Conservation (phyloP, 139 green algal species). For the Micromonas commoda region DNA sequence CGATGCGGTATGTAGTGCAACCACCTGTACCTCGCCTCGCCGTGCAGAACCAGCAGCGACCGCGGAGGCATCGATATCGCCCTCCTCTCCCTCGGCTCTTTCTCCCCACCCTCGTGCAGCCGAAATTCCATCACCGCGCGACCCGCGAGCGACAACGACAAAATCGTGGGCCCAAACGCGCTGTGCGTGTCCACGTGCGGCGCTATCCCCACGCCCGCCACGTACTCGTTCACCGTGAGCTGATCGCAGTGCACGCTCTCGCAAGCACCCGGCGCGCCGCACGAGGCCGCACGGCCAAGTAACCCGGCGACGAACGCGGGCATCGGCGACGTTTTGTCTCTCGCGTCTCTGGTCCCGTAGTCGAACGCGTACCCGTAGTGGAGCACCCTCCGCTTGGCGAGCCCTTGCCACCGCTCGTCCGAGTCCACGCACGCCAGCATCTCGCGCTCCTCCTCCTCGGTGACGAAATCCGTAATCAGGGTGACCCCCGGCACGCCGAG, state of each 20-base stretch:
- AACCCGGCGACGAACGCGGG: background rate
- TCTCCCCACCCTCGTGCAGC: constrained; percentile 4
- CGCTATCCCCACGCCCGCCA: constrained; percentile 75
- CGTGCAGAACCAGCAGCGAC: constrained; percentile 78
- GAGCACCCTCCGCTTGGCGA: constrained; percentile 73
- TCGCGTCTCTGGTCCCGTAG: constrained; percentile 39
- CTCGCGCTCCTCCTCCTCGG: constrained; percentile 36
- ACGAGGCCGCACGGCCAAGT: constrained; percentile 28
- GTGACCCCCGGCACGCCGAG: constrained; percentile 35
- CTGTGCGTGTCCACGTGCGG: constrained; percentile 94
- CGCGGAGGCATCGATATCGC: constrained; percentile 25
- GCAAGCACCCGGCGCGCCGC: constrained; percentile 26
- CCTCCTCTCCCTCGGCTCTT: background rate
- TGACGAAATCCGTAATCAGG: constrained; percentile 40
- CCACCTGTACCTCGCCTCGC: constrained; percentile 78
- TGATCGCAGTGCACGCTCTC: constrained; percentile 50
- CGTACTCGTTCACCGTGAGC: constrained; percentile 92
- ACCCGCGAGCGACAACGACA: constrained; percentile 71
- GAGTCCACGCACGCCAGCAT: constrained; percentile 16
- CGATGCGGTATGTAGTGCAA: constrained; percentile 93
- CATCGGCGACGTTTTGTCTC: background rate
- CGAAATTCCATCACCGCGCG: constrained; percentile 80
- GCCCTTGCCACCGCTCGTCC: constrained; percentile 27
- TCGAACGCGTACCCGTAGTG: constrained; percentile 80
- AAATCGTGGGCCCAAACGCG: constrained; percentile 78